phyloP scores from a whole-genome alignment of 1,284 basidiomycete genomes.

The Malassezia nana region DNA sequence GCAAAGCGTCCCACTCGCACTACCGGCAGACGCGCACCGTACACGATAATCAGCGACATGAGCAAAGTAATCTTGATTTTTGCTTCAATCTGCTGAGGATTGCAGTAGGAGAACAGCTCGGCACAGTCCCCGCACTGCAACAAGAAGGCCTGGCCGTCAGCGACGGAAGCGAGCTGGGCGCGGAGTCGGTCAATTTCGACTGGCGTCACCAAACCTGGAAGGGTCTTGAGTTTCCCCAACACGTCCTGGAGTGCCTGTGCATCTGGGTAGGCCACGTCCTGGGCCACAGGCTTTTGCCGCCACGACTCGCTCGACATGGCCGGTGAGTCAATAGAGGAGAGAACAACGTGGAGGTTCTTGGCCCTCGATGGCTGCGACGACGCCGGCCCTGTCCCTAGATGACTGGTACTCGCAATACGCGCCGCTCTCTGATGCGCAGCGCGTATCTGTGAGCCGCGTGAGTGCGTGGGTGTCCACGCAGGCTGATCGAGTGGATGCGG shows the following conservation, averaged over 20 bases:
- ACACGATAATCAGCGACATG: conserved; percentile 86
- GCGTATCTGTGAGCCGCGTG: conserved; percentile 13
- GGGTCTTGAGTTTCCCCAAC: conserved; percentile 24
- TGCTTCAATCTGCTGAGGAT: conserved; percentile 82
- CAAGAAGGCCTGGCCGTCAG: conserved; percentile 61
- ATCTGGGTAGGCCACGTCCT: conserved; percentile 40
- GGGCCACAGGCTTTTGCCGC: conserved; percentile 35
- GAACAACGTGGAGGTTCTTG: neutral
- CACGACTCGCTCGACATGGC: conserved; percentile 21
- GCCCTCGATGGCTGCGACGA: neutral
- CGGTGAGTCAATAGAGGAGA: neutral
- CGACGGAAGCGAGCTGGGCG: conserved; percentile 33
- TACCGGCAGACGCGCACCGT: conserved; percentile 62
- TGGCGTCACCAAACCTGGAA: conserved; percentile 44
- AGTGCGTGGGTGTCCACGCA: conserved; percentile 5
- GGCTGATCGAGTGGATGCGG: neutral
- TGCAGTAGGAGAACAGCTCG: conserved; percentile 53
- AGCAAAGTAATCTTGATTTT: conserved; percentile 89
- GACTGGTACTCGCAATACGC: conserved; percentile 14
- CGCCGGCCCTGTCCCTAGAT: conserved; percentile 8
- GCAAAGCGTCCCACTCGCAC: conserved; percentile 41
- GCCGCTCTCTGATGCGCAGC: conserved; percentile 10
- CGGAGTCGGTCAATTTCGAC: conserved; percentile 39
- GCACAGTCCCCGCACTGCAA: conserved; percentile 96
- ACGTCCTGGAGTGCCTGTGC: conserved; percentile 25